A percentile compares a stretch with the other conserved stretches of the same genome.
Conservation (phyloP, 306 rosid species). For the Vigna unguiculata region DNA sequence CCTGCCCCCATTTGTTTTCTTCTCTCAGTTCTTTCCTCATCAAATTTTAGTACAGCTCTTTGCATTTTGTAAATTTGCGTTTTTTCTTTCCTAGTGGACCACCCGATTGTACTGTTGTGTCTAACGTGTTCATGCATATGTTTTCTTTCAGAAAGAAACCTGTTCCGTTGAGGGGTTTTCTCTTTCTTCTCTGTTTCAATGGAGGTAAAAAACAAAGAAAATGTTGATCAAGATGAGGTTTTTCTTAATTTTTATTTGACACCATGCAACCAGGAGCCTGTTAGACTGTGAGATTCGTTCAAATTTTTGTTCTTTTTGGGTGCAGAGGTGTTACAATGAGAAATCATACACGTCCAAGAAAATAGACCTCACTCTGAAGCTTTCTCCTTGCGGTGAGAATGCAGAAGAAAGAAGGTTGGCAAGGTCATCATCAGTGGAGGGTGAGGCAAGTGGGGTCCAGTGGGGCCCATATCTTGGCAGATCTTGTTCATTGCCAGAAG, state of each 20-base stretch:
- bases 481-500: constrained; percentile 39
- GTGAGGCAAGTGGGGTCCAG: constrained; percentile 11
- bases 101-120: neutral
- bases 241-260: neutral
- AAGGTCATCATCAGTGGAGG: constrained; percentile 30
- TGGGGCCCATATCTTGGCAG: constrained; percentile 4
- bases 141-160: neutral
- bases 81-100: neutral
- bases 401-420: constrained; percentile 37
- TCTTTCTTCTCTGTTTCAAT: constrained; percentile 32
- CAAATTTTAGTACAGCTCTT: neutral
- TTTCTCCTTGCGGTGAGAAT: constrained; percentile 41
- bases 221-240: neutral
- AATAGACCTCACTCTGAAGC: constrained; percentile 44
- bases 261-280: neutral
- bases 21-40: neutral
- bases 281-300: neutral
- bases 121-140: constrained; percentile 17
- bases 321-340: constrained; percentile 23
- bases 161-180: neutral
- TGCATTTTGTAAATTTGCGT: neutral
- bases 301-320: neutral
- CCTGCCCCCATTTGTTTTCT: neutral
- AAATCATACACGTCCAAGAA: constrained; percentile 2
- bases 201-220: constrained; percentile 35